These are phyloP conservation scores for Gamsiella multidivaricata DNA, from an alignment of 192 early-diverging fungal genomes.

Conservation along the genomic window DNA sequence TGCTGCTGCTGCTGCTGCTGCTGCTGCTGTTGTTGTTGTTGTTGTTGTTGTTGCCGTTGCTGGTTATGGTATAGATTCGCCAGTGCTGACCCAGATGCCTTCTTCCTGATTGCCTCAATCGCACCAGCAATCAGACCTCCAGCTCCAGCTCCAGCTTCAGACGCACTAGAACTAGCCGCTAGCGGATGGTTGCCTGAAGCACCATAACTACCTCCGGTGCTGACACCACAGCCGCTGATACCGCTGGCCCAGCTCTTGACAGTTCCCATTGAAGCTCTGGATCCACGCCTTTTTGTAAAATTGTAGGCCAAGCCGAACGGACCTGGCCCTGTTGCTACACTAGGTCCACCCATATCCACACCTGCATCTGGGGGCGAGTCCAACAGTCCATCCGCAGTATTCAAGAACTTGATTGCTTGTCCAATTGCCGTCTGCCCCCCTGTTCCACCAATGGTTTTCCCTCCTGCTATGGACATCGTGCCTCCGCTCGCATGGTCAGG, in stretches of 20 bases:
- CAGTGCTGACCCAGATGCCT: conserved; percentile 17
- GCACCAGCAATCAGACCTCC: conserved; percentile 18
- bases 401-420: conserved; percentile 8
- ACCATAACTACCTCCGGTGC: too few relatives aligned
- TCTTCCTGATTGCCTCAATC: conserved; percentile 27
- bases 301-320: not conserved
- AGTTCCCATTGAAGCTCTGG: not conserved
- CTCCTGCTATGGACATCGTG: too few relatives aligned
- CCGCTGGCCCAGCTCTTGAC: not conserved
- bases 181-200: not conserved
- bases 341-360: too few relatives aligned
- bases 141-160: not conserved
- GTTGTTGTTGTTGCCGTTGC: conserved; percentile 5
- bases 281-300: conserved; percentile 8
- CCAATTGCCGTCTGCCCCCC: not conserved
- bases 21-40: not conserved
- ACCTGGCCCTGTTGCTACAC: too few relatives aligned
- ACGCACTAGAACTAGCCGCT: too few relatives aligned
- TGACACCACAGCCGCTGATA: not conserved
- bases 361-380: not conserved
- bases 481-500: too few relatives aligned
- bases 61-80: not conserved
- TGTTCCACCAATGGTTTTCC: too few relatives aligned
- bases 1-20: not conserved
- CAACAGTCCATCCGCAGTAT: conserved; percentile 9